Base-by-base conservation (phyloP, 345 rosid species). In the Bruguiera sexangula region DNA sequence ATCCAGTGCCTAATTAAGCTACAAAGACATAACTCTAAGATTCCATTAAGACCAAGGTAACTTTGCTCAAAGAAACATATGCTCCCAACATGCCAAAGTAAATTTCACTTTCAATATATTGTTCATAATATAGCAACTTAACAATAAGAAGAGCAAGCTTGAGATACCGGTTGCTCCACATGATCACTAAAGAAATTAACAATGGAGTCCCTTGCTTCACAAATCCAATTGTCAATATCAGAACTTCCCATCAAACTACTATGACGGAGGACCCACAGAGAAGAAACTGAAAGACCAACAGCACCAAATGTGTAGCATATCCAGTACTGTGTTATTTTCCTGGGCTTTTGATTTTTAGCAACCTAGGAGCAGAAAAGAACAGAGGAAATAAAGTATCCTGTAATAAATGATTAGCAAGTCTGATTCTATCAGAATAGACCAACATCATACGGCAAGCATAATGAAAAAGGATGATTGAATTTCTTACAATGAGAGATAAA, bases 221-320 rank as follows among this genome's bases (percentile, higher is more conserved):
- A 69, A 79, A 91, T 81, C 98, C 98, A 94, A 75, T 91, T 89
- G 73, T 88, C 92, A 63, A 89, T 90, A 76, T 91, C 97, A 60
- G 95, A 78, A 78, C 96, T 91, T 73, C 98, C 97, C 97, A 88
- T 86, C 77, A 91, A 69, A 75, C 89, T 83, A 75, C 98, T 94
- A 73, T 94, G 98, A 50, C 70, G 88, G 62, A 91, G 82, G 59
- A 94, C 80, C 98, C 98, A 94, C 68, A 91, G 5, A 53, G 96
- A 87, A 78, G 84, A 85, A 69, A 83, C 76, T 2, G 95, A 89
- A 50, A 94, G 76, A 37, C 96, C 97, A 85, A 89, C 82, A 46
- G 89, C 93, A 75, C 96, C 93, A 76, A 85, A 89, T 18, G 97
- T 78, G 79, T 91, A 88, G 63, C 71, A 88, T 51, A 89, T 78